Evolutionary conservation across 345 rosid species (phyloP), one percentile per base, ranked within the genome.

Genomic region (Angophora floribunda): DNA sequence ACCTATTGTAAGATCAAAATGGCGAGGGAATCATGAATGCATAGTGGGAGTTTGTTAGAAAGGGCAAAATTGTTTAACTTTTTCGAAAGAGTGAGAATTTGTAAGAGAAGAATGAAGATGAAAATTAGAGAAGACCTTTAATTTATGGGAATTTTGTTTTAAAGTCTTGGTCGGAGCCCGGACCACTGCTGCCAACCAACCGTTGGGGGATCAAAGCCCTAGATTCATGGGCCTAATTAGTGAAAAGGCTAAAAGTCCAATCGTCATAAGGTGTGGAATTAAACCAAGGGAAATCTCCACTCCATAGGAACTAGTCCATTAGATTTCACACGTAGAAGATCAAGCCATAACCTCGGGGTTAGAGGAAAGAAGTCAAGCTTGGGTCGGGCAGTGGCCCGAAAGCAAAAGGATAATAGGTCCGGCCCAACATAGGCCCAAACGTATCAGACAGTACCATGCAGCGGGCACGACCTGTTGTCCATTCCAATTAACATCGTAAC

Each of bases 321-420:
- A 57, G 52, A 47, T 63, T 86, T 86, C 82, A 47, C 44, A 61
- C 79, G 51, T n/a, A 86, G 82, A 41, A 86, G 80, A 86, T 86
- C 80, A 7, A 86, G 80, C 61, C 36, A 45, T 19, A 61, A 26
- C 51, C 30, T 28, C 80, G 45, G 53, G 80, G 88, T 78, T 36
- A 61, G 17, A 36, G 88, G 32, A 57, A 86, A 86, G 51, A 57
- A 26, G 75, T 32, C 78, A 15, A 16, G 44, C 79, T 67, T 67
- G 44, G 44, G 22, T 30, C 11, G 6, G 44, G 44, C 44, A 13
- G 9, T 2, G 17, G 36, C 36, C n/a, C 36, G 9, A n/a, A 63
- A 63, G 70, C 67, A 59, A 59, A 59, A 59, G 15, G 16, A n/a
- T 63, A 63, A n/a, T 8, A 28, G 32, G 70, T 28, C 70, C 6